A percentile compares a stretch with the other conserved stretches of the same genome.
phyloP scores from a whole-genome alignment of 345 rosid genomes.

The Eucalyptus melliodora region DNA sequence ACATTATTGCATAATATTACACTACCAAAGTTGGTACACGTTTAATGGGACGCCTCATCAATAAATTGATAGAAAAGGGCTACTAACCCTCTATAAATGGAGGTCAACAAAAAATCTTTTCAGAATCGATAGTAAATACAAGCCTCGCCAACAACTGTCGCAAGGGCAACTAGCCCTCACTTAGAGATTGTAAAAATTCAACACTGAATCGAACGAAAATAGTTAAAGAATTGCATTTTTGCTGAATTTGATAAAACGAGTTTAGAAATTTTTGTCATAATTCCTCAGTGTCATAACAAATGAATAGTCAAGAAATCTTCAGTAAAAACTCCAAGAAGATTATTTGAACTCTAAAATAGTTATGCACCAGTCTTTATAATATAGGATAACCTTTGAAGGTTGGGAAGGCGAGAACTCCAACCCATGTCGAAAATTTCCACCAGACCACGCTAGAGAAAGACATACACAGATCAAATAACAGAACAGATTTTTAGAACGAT shows the following conservation, averaged over 20 bases:
- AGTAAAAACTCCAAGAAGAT: not conserved
- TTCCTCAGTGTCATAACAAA: fast-evolving
- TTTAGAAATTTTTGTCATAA: not conserved
- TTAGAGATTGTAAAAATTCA: not conserved
- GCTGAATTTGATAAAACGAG: not conserved
- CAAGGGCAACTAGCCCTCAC: not conserved
- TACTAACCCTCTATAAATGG: not conserved
- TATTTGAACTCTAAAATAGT: not conserved
- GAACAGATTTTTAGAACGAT: not conserved
- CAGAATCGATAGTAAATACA: not conserved
- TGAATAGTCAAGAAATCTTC: not conserved
- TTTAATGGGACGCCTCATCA: not conserved
- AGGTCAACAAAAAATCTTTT: not conserved
- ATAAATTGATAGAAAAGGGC: not conserved
- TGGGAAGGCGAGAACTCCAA: not conserved
- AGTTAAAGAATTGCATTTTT: not conserved
- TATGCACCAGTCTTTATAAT: fast-evolving
- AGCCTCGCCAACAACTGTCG: not conserved
- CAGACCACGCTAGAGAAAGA: not conserved
- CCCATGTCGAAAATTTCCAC: not conserved
- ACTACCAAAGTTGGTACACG: not conserved
- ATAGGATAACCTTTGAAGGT: not conserved
- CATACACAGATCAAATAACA: not conserved
- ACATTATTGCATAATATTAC: too few relatives aligned
- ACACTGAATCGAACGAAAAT: not conserved